Percentiles rank a stretch among this genome's conserved stretches.
Evolutionary conservation across 1,284 basidiomycete genomes (phyloP).

Genomic region (Pseudozyma pruni): DNA sequence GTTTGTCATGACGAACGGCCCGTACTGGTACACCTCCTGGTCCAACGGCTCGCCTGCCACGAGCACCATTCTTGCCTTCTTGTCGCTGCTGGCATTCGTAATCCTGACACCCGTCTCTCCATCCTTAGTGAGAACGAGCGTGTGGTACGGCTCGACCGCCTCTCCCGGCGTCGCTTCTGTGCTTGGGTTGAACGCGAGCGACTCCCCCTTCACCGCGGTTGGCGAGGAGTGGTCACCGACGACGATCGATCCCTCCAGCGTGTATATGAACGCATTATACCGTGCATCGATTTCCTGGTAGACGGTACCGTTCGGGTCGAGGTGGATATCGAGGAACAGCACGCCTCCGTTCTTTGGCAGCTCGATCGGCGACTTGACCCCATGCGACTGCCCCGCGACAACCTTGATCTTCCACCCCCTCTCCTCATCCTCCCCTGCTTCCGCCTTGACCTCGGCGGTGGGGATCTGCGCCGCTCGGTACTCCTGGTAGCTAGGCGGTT

Average conservation of each 20-base stretch:
- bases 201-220: not conserved
- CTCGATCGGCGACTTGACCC: conserved; percentile 84
- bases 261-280: conserved; percentile 69
- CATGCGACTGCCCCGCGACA: conserved; percentile 87
- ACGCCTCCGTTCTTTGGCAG: conserved; percentile 82
- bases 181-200: conserved; percentile 3
- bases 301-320: conserved; percentile 75
- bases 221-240: conserved; percentile 69
- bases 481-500: conserved; percentile 72
- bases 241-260: conserved; percentile 71
- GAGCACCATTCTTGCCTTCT: conserved; percentile 62
- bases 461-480: conserved; percentile 69
- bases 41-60: conserved; percentile 88
- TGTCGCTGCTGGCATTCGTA: conserved; percentile 66
- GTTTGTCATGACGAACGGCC: conserved; percentile 80
- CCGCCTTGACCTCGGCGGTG: conserved; percentile 73
- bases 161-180: conserved; percentile 5
- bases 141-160: conserved; percentile 76
- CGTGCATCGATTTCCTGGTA: conserved; percentile 83
- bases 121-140: conserved; percentile 73
- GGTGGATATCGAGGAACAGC: conserved; percentile 87
- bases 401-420: conserved; percentile 78
- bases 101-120: conserved; percentile 76
- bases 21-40: conserved; percentile 86
- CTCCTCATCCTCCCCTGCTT: conserved; percentile 79